Percentiles rank a stretch among this genome's conserved stretches.
These are phyloP conservation scores for Annulohypoxylon truncatum DNA, from an alignment of 2,329 filamentous ascomycete species.

Conservation along the genomic window DNA sequence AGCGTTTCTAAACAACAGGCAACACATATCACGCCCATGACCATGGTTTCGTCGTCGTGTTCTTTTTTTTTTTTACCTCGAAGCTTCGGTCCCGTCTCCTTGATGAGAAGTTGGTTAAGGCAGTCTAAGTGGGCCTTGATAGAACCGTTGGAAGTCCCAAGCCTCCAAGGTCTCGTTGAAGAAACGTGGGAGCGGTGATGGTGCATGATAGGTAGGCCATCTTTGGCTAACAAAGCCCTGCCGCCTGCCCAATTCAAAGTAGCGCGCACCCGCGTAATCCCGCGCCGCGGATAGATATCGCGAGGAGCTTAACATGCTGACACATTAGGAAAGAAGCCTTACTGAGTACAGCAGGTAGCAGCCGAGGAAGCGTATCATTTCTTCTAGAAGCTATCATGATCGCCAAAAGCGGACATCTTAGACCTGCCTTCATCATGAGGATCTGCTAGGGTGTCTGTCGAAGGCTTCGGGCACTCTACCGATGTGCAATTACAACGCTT, in stretches of 20 bases:
- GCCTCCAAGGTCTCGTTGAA: constrained; percentile 28
- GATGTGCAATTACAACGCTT: constrained; percentile 23
- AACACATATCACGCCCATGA: constrained; percentile 4
- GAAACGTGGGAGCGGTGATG: constrained; percentile 36
- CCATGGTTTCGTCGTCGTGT: constrained; percentile 18
- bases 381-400: constrained; percentile 38
- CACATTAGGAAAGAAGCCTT: constrained; percentile 26
- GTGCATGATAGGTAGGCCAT: constrained; percentile 29
- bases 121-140: constrained; percentile 26
- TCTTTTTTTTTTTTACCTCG: constrained; percentile 11
- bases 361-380: constrained; percentile 23
- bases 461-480: constrained; percentile 19
- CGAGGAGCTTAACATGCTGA: constrained; percentile 25
- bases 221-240: constrained; percentile 15
- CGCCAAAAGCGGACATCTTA: constrained; percentile 20
- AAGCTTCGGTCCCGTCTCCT: constrained; percentile 31
- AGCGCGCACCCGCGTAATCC: constrained; percentile 31
- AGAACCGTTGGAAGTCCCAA: constrained; percentile 19
- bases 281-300: constrained; percentile 30
- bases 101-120: constrained; percentile 36
- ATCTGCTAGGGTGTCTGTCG: constrained; percentile 13
- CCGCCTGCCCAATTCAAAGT: constrained; percentile 41
- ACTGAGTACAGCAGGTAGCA: constrained; percentile 31
- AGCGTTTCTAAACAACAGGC: constrained; percentile 26
- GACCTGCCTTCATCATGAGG: constrained; percentile 31